phyloP scores from a whole-genome alignment of 2,329 filamentous ascomycete species.

The Fusarium bulbicola region DNA sequence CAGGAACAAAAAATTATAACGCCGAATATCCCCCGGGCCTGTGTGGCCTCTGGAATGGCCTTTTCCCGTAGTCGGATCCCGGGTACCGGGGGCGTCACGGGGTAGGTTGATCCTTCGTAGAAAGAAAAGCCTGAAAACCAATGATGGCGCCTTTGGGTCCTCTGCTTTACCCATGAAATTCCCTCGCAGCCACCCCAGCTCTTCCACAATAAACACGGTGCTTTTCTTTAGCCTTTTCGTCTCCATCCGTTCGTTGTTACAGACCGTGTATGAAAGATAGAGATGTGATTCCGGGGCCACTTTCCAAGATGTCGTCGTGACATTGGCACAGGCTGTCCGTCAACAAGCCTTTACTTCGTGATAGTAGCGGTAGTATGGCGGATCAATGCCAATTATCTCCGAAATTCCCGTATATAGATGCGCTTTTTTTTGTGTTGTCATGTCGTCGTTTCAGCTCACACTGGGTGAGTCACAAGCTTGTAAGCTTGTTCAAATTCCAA shows the following conservation, averaged over 20 bases:
- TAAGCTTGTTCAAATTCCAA: slow-evolving; percentile 30
- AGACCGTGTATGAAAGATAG: slow-evolving; percentile 25
- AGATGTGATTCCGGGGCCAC: slow-evolving; percentile 19
- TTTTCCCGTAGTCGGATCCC: slow-evolving; percentile 20
- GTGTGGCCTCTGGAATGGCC: slow-evolving; percentile 20
- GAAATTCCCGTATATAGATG: slow-evolving; percentile 30
- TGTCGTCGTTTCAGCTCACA: slow-evolving; percentile 34
- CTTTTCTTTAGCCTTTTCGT: slow-evolving; percentile 39
- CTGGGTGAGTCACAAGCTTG: slow-evolving; percentile 27
- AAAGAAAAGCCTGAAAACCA: slow-evolving; percentile 18
- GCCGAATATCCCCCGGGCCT: slow-evolving; percentile 35
- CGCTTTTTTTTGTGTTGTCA: slow-evolving; percentile 25
- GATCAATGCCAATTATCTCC: slow-evolving; percentile 16
- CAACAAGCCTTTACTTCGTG: slow-evolving; percentile 3
- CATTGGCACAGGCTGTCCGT: background rate
- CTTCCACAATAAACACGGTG: slow-evolving; percentile 19
- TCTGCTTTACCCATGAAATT: slow-evolving; percentile 12
- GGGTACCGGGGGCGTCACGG: slow-evolving; percentile 26
- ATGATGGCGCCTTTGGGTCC: slow-evolving; percentile 12
- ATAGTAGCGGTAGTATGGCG: slow-evolving; percentile 10
- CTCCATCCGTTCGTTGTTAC: slow-evolving; percentile 16
- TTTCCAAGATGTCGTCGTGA: slow-evolving; percentile 26
- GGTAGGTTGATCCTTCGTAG: slow-evolving; percentile 21
- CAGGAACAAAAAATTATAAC: slow-evolving; percentile 32
- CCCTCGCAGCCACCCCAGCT: slow-evolving; percentile 14